Percentiles rank a stretch among this genome's conserved stretches.
Evolutionary conservation across 192 early-diverging fungal species (phyloP).

Genomic region (Podila clonocystis): DNA sequence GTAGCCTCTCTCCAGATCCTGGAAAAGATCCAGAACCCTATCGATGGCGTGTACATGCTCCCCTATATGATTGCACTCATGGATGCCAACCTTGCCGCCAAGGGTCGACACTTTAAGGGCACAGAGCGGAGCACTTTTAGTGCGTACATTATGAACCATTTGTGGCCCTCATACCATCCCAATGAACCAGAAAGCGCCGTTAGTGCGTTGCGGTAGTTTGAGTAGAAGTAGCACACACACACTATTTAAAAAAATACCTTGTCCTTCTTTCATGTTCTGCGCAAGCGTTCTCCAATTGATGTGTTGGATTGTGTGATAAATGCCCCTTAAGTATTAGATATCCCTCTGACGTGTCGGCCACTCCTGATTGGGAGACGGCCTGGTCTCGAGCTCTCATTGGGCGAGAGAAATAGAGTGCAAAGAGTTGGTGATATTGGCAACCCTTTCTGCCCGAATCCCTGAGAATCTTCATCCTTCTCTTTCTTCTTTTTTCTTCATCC

Average conservation of each 20-base stretch:
- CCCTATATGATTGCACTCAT: slow-evolving; percentile 41
- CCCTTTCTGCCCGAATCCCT: background rate
- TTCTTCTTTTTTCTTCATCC: background rate
- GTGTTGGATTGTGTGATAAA: no score
- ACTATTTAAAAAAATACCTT: no score
- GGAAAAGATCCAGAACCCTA: slow-evolving; percentile 24
- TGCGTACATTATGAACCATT: slow-evolving; percentile 33
- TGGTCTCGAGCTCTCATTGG: slow-evolving; percentile 5
- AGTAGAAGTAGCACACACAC: no score
- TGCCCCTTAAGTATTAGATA: no score
- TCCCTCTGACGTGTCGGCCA: no score
- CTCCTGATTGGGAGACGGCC: no score
- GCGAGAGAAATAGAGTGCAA: no score
- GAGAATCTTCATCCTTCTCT: background rate
- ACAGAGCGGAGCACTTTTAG: slow-evolving; percentile 47
- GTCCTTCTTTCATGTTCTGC: no score
- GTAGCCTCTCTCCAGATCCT: slow-evolving; percentile 15
- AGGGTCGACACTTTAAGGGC: slow-evolving; percentile 31
- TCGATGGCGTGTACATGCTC: slow-evolving; percentile 29
- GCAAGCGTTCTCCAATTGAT: no score
- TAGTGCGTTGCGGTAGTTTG: no score
- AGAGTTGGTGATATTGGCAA: no score
- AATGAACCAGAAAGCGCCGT: background rate
- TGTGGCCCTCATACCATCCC: slow-evolving; percentile 43
- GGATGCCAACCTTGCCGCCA: slow-evolving; percentile 42